Evolutionary conservation across 2,329 filamentous ascomycete genomes (phyloP).

Genomic region (Calonectria pseudoreteaudii): DNA sequence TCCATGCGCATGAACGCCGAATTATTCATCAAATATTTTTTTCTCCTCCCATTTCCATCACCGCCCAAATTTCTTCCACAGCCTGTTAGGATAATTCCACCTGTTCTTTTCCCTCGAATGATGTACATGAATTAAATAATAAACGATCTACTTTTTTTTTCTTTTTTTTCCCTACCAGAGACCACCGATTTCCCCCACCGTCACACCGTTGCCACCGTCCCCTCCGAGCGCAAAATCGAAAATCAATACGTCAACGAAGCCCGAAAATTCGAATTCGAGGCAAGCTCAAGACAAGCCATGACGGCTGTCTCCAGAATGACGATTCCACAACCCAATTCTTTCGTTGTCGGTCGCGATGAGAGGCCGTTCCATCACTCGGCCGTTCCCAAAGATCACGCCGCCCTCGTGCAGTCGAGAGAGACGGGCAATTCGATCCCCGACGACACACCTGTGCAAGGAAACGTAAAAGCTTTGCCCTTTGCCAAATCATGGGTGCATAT

Average conservation of each 20-base stretch:
- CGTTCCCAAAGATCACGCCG: conserved; percentile 48
- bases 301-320: conserved; percentile 43
- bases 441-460: conserved; percentile 47
- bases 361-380: conserved; percentile 46
- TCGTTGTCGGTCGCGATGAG: conserved; percentile 48
- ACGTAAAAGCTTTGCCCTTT: conserved; percentile 60
- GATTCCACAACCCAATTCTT: conserved; percentile 42
- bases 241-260: background rate
- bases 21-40: conserved; percentile 11
- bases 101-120: background rate
- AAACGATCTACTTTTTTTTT: background rate
- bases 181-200: background rate
- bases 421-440: conserved; percentile 67
- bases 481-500: conserved; percentile 92
- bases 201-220: background rate
- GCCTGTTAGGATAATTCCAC: background rate
- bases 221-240: conserved; percentile 19
- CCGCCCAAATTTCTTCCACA: background rate
- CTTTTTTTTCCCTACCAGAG: background rate
- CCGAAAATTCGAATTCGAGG: background rate
- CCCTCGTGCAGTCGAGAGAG: conserved; percentile 70
- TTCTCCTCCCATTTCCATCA: background rate
- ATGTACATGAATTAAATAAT: background rate
- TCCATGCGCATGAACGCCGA: conserved; percentile 5
- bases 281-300: conserved; percentile 11